A percentile compares a stretch with the other conserved stretches of the same genome.
Evolutionary conservation across 1,284 basidiomycete genomes (phyloP).

Genomic region (Erythrobasidium hasegawianum): DNA sequence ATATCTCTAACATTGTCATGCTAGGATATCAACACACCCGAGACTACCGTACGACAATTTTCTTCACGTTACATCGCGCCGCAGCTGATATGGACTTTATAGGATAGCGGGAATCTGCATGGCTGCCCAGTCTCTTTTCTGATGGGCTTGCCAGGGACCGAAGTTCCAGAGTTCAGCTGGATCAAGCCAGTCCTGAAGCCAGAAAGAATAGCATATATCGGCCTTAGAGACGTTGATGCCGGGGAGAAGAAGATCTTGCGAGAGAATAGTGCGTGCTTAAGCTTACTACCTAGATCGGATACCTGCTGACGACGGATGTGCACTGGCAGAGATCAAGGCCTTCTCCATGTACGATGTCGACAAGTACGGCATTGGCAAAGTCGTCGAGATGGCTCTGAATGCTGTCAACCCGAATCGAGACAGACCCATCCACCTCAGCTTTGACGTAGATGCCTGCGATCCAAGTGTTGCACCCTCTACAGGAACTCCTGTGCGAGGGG

Average conservation of each 20-base stretch:
- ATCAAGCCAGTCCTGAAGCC: constrained; percentile 68
- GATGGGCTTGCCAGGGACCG: constrained; percentile 49
- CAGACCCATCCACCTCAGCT: constrained; percentile 87
- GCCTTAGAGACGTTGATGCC: constrained; percentile 85
- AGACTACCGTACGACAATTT: constrained; percentile 67
- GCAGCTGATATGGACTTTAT: too few species aligned
- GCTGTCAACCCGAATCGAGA: constrained; percentile 80
- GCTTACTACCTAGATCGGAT: too few species aligned
- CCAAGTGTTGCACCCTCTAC: constrained; percentile 78
- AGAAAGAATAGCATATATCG: constrained; percentile 84
- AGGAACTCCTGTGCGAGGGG: constrained; percentile 91
- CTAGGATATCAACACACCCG: constrained; percentile 91
- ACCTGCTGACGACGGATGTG: too few species aligned
- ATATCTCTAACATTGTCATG: too few species aligned
- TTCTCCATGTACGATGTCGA: constrained; percentile 99
- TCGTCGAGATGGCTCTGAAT: constrained; percentile 93
- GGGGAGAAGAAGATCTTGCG: constrained; percentile 85
- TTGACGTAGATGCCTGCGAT: constrained; percentile 84
- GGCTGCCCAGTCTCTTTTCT: constrained; percentile 99
- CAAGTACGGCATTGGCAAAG: constrained; percentile 88
- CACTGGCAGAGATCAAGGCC: constrained; percentile 68
- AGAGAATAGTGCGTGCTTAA: constrained; percentile 64
- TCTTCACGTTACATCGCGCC: too few species aligned
- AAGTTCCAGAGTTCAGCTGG: constrained; percentile 66
- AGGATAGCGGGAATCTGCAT: constrained; percentile 85